Evolutionary conservation across 2,329 filamentous ascomycete genomes (phyloP).

Genomic region (Colletotrichum phormii): DNA sequence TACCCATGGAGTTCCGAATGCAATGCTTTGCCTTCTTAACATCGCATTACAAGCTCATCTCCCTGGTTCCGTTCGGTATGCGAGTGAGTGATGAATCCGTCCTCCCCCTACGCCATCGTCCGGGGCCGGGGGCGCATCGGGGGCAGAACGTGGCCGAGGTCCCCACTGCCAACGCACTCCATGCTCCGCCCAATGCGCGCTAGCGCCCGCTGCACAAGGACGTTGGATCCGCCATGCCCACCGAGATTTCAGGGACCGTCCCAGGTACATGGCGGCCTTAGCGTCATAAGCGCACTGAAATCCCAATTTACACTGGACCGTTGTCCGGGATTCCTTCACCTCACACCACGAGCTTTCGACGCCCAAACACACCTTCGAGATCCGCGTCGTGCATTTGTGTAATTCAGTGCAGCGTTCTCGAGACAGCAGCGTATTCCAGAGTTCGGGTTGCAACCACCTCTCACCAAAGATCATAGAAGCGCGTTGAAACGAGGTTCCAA

Average conservation of each 20-base stretch:
- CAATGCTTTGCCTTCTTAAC: not conserved
- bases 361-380: constrained; percentile 16
- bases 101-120: constrained; percentile 4
- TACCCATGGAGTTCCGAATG: not conserved
- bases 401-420: not conserved
- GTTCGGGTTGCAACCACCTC: not conserved
- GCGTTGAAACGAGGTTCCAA: not conserved
- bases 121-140: constrained; percentile 3
- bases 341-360: constrained; percentile 14
- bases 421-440: not conserved
- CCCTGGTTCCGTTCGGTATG: not conserved
- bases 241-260: constrained; percentile 33
- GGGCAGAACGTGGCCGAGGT: constrained; percentile 1
- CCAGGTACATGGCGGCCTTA: constrained; percentile 23
- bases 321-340: constrained; percentile 26
- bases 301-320: constrained; percentile 26
- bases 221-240: constrained; percentile 23
- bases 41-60: constrained; percentile 13
- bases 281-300: constrained; percentile 24
- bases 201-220: constrained; percentile 18
- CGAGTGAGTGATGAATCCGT: not conserved
- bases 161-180: constrained; percentile 30
- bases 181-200: constrained; percentile 20
- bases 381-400: constrained; percentile 8
- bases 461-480: not conserved